Percentiles rank a stretch among this genome's conserved stretches.
Conservation (phyloP, 352 stramenopile species). For the Pythium aphanidermatum region DNA sequence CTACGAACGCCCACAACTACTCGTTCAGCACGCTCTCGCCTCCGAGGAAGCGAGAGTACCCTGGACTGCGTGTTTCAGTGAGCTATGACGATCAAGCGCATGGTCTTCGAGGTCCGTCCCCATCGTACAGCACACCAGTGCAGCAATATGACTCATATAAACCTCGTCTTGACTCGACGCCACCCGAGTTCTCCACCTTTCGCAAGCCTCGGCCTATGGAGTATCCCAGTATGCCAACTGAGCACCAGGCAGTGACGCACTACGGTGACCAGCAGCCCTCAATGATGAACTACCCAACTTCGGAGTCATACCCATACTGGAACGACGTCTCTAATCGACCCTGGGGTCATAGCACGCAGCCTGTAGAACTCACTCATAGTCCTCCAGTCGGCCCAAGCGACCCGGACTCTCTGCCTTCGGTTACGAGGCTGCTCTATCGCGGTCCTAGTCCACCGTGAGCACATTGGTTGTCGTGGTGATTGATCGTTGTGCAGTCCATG, state of each 20-base stretch:
- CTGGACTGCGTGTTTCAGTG: not conserved
- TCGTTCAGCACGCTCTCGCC: conserved; percentile 38
- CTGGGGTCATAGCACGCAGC: not conserved
- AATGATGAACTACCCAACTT: conserved; percentile 15
- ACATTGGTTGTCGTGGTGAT: not conserved
- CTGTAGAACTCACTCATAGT: conserved; percentile 7
- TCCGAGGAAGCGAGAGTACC: conserved; percentile 27
- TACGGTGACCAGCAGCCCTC: conserved; percentile 13
- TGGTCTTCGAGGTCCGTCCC: not conserved
- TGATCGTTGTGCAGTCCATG: not conserved
- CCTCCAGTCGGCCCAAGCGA: conserved; percentile 12
- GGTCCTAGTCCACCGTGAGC: not conserved
- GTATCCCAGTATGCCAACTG: not conserved
- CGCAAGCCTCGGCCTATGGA: conserved; percentile 12
- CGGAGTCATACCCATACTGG: conserved; percentile 15
- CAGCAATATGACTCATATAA: conserved; percentile 15
- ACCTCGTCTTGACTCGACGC: conserved; percentile 7
- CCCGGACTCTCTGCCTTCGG: conserved; percentile 53
- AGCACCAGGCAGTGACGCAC: conserved; percentile 4
- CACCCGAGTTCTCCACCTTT: not conserved
- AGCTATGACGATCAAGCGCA: conserved; percentile 13
- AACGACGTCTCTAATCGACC: conserved; percentile 10
- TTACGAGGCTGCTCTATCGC: conserved; percentile 53
- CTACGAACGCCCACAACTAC: conserved; percentile 27
- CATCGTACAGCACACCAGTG: not conserved